Base-by-base conservation (phyloP, 2,329 filamentous ascomycete genomes). In the Diaporthe capsici region DNA sequence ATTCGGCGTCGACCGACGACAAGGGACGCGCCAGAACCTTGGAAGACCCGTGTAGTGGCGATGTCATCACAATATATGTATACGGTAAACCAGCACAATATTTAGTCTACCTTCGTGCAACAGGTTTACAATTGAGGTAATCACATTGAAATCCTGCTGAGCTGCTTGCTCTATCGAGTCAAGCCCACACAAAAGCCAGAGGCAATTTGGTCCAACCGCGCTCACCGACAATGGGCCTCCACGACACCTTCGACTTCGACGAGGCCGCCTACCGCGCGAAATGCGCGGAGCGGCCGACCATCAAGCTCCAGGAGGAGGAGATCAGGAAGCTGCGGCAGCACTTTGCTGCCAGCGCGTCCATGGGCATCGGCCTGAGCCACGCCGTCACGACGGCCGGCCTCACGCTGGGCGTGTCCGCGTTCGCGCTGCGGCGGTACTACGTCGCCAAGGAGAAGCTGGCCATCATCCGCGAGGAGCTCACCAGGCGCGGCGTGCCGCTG, bases 391-490 rank as follows among this genome's bases (percentile, higher is more conserved):
- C 75, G 13, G 72, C 72, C 6, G 75, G 72, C 5, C 75, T 76
- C 20, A 76, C 75, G 1, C 44, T 76, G 28, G 75, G 75, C 42
- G 75, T 76, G 58, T 76, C 75, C 4, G 75, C 75, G 20, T 70
- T 67, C 17, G 75, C 67, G 15, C 68, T 76, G 20, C 72, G 75
- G n/a, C 67, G 75, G 15, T 76, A 75, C 72, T 76, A 57, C 44
- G 65, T 76, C 20, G 73, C 72, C 17, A 68, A 63, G 67, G 58
- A 68, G 53, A 75, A 76, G 67, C 75, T 76, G 25, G 51, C 72
- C 49, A 71, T 76, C 72, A 76, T 76, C 58, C 75, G 75, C 34
- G 75, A 71, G 42, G 75, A 76, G 63, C 75, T 76, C 34, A 67
- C 75, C 13, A 42, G 20, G 58, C 75, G 75, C 25, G 75, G 75